Evolutionary conservation across 495 filamentous ascomycete species (phyloP).

Genomic region (Penicillium flavigenum): DNA sequence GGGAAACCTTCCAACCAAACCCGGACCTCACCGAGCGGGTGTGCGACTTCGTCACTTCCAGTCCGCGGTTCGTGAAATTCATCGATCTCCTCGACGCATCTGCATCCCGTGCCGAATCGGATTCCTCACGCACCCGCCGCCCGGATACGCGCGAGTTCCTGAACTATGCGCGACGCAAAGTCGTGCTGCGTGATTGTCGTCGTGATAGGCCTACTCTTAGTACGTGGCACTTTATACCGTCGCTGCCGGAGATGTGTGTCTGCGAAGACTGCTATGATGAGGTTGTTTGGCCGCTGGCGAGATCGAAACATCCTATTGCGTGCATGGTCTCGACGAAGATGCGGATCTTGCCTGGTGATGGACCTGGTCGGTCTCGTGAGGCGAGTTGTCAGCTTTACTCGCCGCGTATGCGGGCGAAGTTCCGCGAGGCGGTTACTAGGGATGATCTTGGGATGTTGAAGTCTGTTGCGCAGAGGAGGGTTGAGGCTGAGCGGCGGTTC

Average conservation of each 20-base stretch:
- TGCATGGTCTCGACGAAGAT: slow-evolving; percentile 51
- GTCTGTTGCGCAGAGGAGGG: slow-evolving; percentile 37
- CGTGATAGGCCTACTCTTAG: slow-evolving; percentile 49
- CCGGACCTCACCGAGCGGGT: slow-evolving; percentile 33
- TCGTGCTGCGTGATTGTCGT: slow-evolving; percentile 53
- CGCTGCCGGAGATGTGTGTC: slow-evolving; percentile 62
- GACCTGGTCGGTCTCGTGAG: slow-evolving; percentile 44
- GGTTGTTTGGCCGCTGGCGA: slow-evolving; percentile 63
- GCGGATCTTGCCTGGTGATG: slow-evolving; percentile 47
- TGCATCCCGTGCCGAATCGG: slow-evolving; percentile 46
- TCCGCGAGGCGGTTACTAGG: slow-evolving; percentile 55
- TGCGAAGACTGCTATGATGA: slow-evolving; percentile 72
- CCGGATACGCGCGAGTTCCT: slow-evolving; percentile 53
- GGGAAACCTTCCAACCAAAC: slow-evolving; percentile 47
- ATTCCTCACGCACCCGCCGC: slow-evolving; percentile 27
- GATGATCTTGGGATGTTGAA: slow-evolving; percentile 56
- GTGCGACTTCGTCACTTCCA: slow-evolving; percentile 52
- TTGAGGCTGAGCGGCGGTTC: slow-evolving; percentile 48
- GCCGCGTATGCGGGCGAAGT: slow-evolving; percentile 67
- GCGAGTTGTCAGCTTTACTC: slow-evolving; percentile 73
- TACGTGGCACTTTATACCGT: slow-evolving; percentile 63
- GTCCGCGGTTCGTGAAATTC: slow-evolving; percentile 57
- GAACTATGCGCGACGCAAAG: slow-evolving; percentile 50
- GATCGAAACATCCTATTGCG: slow-evolving; percentile 52
- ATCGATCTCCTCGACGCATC: slow-evolving; percentile 60